phyloP scores from a whole-genome alignment of 2,329 filamentous ascomycete species.

The Sporothrix brasiliensis region DNA sequence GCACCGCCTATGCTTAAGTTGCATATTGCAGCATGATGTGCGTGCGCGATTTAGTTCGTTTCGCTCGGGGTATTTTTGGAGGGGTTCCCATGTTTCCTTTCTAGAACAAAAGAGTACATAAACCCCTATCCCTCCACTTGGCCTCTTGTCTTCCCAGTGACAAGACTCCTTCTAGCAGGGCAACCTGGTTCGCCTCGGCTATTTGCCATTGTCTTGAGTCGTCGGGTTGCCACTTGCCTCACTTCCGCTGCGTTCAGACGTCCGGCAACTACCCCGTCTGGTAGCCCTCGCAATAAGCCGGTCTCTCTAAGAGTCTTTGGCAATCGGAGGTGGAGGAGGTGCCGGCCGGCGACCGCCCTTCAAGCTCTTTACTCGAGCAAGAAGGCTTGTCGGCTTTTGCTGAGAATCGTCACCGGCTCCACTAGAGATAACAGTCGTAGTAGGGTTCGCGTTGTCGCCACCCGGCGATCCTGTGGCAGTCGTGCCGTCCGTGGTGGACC shows the following conservation, averaged over 20 bases:
- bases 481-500: constrained; percentile 61
- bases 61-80: constrained; percentile 27
- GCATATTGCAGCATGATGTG: not conserved
- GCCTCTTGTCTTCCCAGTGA: not conserved
- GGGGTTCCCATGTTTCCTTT: constrained; percentile 20
- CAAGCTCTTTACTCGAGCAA: constrained; percentile 80
- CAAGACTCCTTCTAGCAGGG: no score
- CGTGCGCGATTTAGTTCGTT: not conserved
- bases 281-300: constrained; percentile 25
- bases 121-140: not conserved
- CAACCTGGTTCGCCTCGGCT: not conserved
- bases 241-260: constrained; percentile 18
- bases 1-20: constrained; percentile 6
- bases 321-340: constrained; percentile 36
- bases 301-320: constrained; percentile 37
- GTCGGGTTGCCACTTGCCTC: constrained; percentile 2
- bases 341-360: constrained; percentile 66
- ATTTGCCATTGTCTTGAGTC: not conserved
- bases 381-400: constrained; percentile 57
- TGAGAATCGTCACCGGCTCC: constrained; percentile 44
- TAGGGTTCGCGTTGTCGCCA: not conserved
- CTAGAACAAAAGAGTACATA: constrained; percentile 23
- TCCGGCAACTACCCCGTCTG: constrained; percentile 11
- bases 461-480: constrained; percentile 32
- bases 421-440: constrained; percentile 17